Evolutionary conservation across 495 filamentous ascomycete species (phyloP), one percentile per base, ranked within the genome.

Genomic region (Aspergillus leporis): DNA sequence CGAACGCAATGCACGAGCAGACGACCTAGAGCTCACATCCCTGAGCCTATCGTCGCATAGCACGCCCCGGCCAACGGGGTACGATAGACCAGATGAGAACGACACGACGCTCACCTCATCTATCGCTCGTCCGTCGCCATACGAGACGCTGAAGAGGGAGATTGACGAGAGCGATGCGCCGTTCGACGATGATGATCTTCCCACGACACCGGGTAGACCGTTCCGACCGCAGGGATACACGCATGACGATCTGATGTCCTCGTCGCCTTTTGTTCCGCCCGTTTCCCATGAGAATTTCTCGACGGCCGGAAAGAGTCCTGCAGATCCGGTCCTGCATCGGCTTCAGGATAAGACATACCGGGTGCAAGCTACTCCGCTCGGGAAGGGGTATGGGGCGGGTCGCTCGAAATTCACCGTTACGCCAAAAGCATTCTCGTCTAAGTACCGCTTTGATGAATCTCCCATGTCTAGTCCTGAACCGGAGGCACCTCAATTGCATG

Each of bases 271-370:
- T 61, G 67, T 83, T 8, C 82, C 79, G 0, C 83, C 72, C 16
- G 67, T 75, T 53, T 74, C 74, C 31, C 62, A 77, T 62, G 62
- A 68, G n/a, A 69, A 61, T 12, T 67, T 66, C 60, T 69, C 61
- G 51, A 62, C 65, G 63, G 62, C 66, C 66, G 36, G 40, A 72
- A 66, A 66, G 77, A 57, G 54, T 56, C 70, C 56, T 62, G 65
- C 74, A 22, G 91, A 96, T 68, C 85, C 87, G 1, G 80, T 98
- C 7, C 78, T 98, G 12, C 94, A 98, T 69, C 88, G 88, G 58
- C 79, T 98, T 36, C 84, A 91, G 8, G 91, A 97, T 75, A 97
- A 94, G 69, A 97, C 89, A 45, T 98, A 95, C 73, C 90, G 95
- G 30, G 75, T 98, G 1, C 89, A 92, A 75, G 92, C 94, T 13